Conservation (phyloP, 2,329 filamentous ascomycete species). For the Fusarium falciforme region DNA sequence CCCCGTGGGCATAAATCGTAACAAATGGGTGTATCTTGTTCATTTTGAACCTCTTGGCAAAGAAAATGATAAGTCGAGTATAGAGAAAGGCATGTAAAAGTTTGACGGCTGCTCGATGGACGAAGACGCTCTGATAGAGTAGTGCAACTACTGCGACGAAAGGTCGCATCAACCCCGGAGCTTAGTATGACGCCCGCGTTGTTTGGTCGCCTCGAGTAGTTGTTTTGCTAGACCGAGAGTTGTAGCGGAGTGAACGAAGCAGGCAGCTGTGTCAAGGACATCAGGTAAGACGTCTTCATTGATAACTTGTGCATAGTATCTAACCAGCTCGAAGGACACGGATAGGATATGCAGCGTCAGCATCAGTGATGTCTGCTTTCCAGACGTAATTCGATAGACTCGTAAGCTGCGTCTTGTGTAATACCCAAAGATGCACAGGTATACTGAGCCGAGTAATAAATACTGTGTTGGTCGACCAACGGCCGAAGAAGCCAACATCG, state of each 20-base stretch:
- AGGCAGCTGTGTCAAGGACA: neutral
- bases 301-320: neutral
- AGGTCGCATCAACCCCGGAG: neutral
- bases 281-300: neutral
- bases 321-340: neutral
- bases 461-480: neutral
- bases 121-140: neutral
- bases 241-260: neutral
- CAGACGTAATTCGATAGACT: neutral
- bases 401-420: neutral
- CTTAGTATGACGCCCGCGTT: neutral
- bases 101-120: neutral
- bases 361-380: neutral
- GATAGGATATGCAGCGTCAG: neutral
- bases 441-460: neutral
- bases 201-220: neutral
- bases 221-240: rapidly evolving
- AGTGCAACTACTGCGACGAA: neutral
- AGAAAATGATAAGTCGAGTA: neutral
- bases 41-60: neutral
- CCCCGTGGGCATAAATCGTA: neutral
- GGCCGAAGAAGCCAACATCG: neutral
- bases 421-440: neutral
- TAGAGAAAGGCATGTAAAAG: neutral
- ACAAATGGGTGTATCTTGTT: neutral